Evolutionary conservation across 164 flowering plant genomes (phyloP).

Genomic region (Magnolia kwangsiensis): DNA sequence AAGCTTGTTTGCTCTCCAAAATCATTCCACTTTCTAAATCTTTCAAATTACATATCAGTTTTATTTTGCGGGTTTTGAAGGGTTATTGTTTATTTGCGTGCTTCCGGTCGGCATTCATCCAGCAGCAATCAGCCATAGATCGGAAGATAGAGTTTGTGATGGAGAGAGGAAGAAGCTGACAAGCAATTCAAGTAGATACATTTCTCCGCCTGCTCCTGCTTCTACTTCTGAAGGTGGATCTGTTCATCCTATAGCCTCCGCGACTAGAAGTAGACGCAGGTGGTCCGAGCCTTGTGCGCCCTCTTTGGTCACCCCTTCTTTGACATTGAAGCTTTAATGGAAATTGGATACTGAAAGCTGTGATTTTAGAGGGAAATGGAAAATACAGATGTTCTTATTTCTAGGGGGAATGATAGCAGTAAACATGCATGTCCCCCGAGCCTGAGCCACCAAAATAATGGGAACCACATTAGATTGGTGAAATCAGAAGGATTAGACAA

Average conservation of each 20-base stretch:
- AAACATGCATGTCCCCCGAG: too few relatives aligned
- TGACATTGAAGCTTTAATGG: not conserved
- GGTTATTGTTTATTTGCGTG: constrained; percentile 71
- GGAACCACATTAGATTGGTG: too few relatives aligned
- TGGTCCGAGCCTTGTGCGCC: not conserved
- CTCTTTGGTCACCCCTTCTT: not conserved
- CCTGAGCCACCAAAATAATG: too few relatives aligned
- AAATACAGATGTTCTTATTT: not conserved
- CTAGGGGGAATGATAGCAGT: not conserved
- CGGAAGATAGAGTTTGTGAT: constrained; percentile 25
- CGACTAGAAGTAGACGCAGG: not conserved
- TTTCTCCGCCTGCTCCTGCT: constrained; percentile 17
- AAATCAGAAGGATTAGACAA: too few relatives aligned
- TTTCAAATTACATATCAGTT: too few relatives aligned
- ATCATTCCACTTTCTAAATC: too few relatives aligned
- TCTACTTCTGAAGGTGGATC: not conserved
- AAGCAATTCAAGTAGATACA: constrained; percentile 22
- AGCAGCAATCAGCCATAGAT: constrained; percentile 43
- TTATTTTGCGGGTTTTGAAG: constrained; percentile 23
- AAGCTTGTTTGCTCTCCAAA: too few relatives aligned
- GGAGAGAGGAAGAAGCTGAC: constrained; percentile 54
- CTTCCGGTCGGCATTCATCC: constrained; percentile 64
- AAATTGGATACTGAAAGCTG: not conserved
- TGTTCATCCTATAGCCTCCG: not conserved
- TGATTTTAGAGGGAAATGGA: not conserved